Percentiles rank a stretch among this genome's conserved stretches.
Evolutionary conservation across 257 asterid genomes (phyloP).

Genomic region (Ophiorrhiza pumila): DNA sequence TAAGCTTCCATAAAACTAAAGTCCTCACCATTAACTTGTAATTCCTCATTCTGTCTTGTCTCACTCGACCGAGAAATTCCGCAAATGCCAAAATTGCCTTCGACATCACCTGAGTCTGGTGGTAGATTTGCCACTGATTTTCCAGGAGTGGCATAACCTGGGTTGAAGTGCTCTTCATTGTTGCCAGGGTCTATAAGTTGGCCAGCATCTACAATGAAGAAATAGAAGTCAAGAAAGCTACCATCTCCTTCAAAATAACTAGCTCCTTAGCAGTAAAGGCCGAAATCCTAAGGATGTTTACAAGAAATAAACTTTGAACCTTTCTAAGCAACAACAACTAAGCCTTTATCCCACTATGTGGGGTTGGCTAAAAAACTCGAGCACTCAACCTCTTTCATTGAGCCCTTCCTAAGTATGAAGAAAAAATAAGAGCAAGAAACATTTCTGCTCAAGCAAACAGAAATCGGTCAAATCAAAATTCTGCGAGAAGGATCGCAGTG

Average conservation of each 20-base stretch:
- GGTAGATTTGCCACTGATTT: conserved; percentile 29
- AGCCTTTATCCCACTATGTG: no score
- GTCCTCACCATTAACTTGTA: conserved; percentile 43
- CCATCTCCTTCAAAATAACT: conserved; percentile 24
- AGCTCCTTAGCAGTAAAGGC: not conserved
- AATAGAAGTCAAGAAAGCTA: conserved; percentile 22
- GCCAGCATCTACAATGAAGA: conserved; percentile 43
- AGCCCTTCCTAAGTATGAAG: conserved; percentile 11
- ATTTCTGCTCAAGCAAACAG: not conserved
- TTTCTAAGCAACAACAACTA: no score
- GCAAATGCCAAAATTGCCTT: conserved; percentile 28
- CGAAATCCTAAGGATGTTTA: conserved; percentile 16
- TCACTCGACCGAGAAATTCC: conserved; percentile 28
- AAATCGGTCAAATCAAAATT: not conserved
- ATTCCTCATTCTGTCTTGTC: conserved; percentile 29
- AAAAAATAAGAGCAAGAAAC: conserved; percentile 1
- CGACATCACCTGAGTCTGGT: conserved; percentile 9
- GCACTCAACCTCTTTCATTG: no score
- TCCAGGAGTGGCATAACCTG: conserved; percentile 32
- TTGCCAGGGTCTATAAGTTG: conserved; percentile 43
- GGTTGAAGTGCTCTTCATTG: conserved; percentile 28
- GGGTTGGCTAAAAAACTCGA: no score
- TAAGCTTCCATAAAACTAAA: conserved; percentile 20
- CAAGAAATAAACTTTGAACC: conserved; percentile 16
- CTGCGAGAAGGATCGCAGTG: not conserved